Evolutionary conservation across 2,329 filamentous ascomycete species (phyloP), one percentile per base, ranked within the genome.

Genomic region (Fusarium mundagurra): DNA sequence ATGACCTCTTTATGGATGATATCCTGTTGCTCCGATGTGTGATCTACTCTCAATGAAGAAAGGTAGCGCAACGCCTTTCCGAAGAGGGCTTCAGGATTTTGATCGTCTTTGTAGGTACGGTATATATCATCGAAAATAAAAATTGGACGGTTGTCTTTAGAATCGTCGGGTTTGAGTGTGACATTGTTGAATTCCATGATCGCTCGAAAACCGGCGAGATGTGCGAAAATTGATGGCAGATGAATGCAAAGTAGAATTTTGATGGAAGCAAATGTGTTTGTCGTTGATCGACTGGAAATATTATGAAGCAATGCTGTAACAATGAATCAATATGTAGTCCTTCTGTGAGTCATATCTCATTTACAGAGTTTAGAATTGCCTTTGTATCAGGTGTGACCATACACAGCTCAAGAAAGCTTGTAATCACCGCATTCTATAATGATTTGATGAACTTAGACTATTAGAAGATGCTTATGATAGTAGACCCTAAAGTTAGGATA

Each of bases 261-360:
- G 12, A 11, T 5, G 5, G 24, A 29, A 29, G 24, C 12, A 2
- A 18, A 29, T 0, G 7, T 29, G 12, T 22, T 7, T 4, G 17
- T 29, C 17, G 5, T 7, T 29, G 8, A 11, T 29, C 6, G 3
- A 22, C 6, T 11, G 6, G 29, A 5, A 29, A 29, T 29, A 29
- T 16, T 7, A 7, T 47, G 16, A n/a, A n/a, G 10, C 5, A n/a
- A 33, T 8, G 10, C 11, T 18, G 3, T 9, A n/a, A 33, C 6
- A 5, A 11, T 17, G 7, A 0, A 4, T n/a, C 7, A 1, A 13
- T 33, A 0, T 33, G 22, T n/a, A 0, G 20, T 33, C 1, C 7
- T 22, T 50, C 9, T 18, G 10, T n/a, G 7, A 50, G 29, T 17
- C 29, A 33, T 1, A 5, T 12, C 16, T 18, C 3, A 13, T 10